phyloP scores from a whole-genome alignment of 306 rosid species.

The Gastrolobium villosum region DNA sequence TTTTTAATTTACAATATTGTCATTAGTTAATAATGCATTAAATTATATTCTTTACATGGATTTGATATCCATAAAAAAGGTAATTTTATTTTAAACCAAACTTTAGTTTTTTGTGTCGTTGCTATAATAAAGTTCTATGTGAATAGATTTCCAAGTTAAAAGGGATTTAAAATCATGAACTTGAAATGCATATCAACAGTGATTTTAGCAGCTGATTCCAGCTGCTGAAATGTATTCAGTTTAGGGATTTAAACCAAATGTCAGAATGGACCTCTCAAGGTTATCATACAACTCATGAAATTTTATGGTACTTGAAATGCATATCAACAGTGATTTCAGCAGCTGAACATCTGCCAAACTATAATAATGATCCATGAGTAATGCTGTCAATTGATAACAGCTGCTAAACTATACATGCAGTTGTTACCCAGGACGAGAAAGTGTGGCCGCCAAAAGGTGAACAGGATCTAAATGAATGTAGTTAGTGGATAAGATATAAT shows the following conservation, averaged over 20 bases:
- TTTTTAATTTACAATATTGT: too few relatives aligned
- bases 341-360: neutral
- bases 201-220: too few relatives aligned
- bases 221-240: too few relatives aligned
- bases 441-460: neutral
- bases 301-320: neutral
- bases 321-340: neutral
- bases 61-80: neutral
- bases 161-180: neutral
- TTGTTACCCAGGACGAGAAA: conserved; percentile 13
- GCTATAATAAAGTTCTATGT: neutral
- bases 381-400: neutral
- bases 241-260: too few relatives aligned
- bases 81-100: neutral
- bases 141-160: neutral
- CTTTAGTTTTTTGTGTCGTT: neutral
- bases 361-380: neutral
- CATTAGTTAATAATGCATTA: too few relatives aligned
- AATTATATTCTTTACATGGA: too few relatives aligned
- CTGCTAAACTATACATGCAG: neutral
- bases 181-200: too few relatives aligned
- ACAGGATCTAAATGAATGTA: neutral
- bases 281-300: neutral
- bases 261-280: too few relatives aligned
- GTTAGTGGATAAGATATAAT: neutral